A percentile compares a stretch with the other conserved stretches of the same genome.
These are phyloP conservation scores for Globisporangium irregulare DNA, from an alignment of 352 stramenopile genomes.

Conservation along the genomic window DNA sequence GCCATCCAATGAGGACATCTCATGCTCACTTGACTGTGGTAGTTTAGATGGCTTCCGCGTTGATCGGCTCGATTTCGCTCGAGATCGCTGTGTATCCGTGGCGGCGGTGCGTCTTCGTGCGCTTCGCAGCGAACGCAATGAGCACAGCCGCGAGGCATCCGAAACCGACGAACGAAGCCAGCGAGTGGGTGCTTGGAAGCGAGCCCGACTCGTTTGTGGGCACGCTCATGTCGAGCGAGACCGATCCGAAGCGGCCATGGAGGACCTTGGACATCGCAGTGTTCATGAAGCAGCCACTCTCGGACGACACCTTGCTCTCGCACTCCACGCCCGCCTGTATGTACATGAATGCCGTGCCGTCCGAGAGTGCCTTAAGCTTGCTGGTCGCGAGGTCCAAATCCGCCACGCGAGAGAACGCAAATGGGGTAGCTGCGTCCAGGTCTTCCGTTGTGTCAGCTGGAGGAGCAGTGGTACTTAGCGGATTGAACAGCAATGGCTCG, in stretches of 20 bases:
- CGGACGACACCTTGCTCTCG: neutral
- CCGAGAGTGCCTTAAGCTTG: slow-evolving; percentile 2
- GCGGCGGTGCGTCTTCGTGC: slow-evolving; percentile 5
- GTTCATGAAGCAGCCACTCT: slow-evolving; percentile 14
- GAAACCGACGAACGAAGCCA: neutral
- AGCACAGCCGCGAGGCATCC: neutral
- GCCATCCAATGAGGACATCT: neutral
- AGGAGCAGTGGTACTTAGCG: neutral
- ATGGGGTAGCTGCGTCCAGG: neutral
- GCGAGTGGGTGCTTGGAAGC: neutral
- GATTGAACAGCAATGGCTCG: neutral
- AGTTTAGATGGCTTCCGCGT: neutral
- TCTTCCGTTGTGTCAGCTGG: neutral
- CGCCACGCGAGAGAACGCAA: neutral
- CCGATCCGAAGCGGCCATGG: slow-evolving; percentile 1
- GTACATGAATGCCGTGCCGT: slow-evolving; percentile 7
- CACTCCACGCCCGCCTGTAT: slow-evolving; percentile 8
- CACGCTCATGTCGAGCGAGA: slow-evolving; percentile 4
- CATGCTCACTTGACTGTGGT: neutral
- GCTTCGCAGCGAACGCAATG: slow-evolving; percentile 4
- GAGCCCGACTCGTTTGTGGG: neutral
- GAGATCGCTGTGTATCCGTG: slow-evolving; percentile 13
- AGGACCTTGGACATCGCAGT: slow-evolving; percentile 9
- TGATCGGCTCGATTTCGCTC: slow-evolving; percentile 10
- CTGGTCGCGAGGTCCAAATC: neutral